Evolutionary conservation across 1,284 basidiomycete species (phyloP).

Genomic region (Takashimella tepidaria): DNA sequence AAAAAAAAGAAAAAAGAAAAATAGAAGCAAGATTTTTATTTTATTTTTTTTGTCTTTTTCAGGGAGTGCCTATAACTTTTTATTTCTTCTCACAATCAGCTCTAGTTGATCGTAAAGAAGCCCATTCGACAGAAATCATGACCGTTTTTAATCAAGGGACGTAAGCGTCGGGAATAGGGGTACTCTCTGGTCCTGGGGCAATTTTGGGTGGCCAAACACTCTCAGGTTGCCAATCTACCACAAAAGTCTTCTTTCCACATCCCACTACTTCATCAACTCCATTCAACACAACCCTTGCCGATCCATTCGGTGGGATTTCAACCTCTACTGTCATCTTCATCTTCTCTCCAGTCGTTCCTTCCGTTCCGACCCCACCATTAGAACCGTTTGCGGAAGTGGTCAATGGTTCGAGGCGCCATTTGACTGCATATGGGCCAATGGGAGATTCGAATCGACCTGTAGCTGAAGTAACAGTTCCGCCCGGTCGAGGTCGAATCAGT

Average conservation of each 20-base stretch:
- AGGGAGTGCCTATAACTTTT: too few relatives aligned
- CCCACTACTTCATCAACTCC: constrained; percentile 22
- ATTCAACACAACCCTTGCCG: constrained; percentile 19
- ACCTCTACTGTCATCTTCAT: constrained; percentile 19
- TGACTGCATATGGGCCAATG: constrained; percentile 17
- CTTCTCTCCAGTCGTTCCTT: too few relatives aligned
- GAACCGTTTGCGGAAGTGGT: background rate
- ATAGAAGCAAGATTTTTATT: too few relatives aligned
- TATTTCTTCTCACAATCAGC: too few relatives aligned
- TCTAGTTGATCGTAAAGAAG: too few relatives aligned
- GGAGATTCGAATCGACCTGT: constrained; percentile 15
- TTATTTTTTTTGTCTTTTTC: too few relatives aligned
- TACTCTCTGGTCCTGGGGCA: background rate
- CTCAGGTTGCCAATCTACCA: constrained; percentile 17
- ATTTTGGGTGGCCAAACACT: constrained; percentile 21
- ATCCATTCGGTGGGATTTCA: constrained; percentile 28
- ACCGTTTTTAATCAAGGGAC: background rate
- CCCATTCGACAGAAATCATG: too few relatives aligned
- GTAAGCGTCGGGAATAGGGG: background rate
- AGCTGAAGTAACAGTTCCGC: constrained; percentile 35
- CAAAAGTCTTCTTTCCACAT: constrained; percentile 18
- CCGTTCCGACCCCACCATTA: background rate
- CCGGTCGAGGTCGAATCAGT: constrained; percentile 32
- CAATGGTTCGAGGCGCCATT: constrained; percentile 19
- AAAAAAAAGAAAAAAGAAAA: too few relatives aligned